Percentiles rank a stretch among this genome's conserved stretches.
Evolutionary conservation across 169 alveolate genomes (phyloP).

Genomic region (Neospora caninum): DNA sequence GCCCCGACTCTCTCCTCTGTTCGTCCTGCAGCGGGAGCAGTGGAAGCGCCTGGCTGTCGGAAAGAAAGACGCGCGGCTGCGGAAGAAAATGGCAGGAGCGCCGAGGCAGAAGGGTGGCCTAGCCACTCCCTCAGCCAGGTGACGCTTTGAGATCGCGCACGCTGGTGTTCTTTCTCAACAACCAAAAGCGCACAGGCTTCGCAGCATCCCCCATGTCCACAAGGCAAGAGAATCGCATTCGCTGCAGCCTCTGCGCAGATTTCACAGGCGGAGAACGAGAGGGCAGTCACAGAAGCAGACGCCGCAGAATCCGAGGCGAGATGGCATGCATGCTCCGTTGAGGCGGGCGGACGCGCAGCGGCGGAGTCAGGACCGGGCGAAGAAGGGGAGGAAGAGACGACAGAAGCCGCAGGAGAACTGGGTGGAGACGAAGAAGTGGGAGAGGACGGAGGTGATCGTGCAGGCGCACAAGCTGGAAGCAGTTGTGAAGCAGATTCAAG

Average conservation of each 20-base stretch:
- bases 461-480: too few species aligned
- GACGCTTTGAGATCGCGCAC: background rate
- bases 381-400: too few species aligned
- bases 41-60: background rate
- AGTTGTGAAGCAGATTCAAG: too few species aligned
- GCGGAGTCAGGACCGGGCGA: too few species aligned
- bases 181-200: background rate
- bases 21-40: background rate
- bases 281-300: too few species aligned
- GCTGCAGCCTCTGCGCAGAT: constrained; percentile 8
- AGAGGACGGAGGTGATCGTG: too few species aligned
- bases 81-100: background rate
- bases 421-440: too few species aligned
- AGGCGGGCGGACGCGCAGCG: too few species aligned
- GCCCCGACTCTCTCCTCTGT: background rate
- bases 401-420: too few species aligned
- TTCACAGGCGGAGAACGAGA: background rate
- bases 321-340: too few species aligned
- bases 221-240: constrained; percentile 5
- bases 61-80: too few species aligned
- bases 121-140: constrained; percentile 11
- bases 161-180: constrained; percentile 18
- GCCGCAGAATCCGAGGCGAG: too few species aligned
- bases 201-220: constrained; percentile 33
- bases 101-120: background rate